A percentile compares a stretch with the other conserved stretches of the same genome.
Conservation (phyloP, 2,329 filamentous ascomycete species). For the Xylariaceae sp. region DNA sequence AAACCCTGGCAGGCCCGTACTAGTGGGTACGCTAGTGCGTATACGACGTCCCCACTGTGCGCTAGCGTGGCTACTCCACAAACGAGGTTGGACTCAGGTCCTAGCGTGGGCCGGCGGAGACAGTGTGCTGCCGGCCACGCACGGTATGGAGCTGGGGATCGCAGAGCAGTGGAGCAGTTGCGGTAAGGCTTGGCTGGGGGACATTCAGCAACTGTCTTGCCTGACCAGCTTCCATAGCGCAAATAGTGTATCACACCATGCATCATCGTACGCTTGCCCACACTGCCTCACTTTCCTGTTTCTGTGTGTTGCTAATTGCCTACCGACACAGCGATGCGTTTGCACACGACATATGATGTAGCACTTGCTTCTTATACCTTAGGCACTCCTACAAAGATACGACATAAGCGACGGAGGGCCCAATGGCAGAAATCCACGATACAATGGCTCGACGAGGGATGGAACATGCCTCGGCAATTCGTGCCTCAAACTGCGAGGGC, state of each 20-base stretch:
- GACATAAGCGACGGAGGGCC: slow-evolving; percentile 2
- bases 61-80: background rate
- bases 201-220: no score
- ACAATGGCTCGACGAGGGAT: slow-evolving; percentile 22
- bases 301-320: no score
- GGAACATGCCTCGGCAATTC: background rate
- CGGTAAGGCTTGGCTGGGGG: background rate
- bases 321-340: slow-evolving; percentile 5
- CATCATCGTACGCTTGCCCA: background rate
- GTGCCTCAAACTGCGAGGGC: background rate
- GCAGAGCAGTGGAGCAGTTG: background rate
- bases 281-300: background rate
- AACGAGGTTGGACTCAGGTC: background rate
- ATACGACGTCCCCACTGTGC: background rate
- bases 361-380: background rate
- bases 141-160: background rate
- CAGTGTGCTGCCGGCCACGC: background rate
- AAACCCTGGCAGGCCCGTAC: background rate
- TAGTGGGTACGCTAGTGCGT: background rate
- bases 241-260: slow-evolving; percentile 18
- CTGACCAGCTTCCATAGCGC: slow-evolving; percentile 15
- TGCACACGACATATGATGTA: slow-evolving; percentile 24
- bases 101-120: background rate
- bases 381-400: background rate
- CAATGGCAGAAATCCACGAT: slow-evolving; percentile 30